Conservation (phyloP, 345 rosid genomes). For the Nephelium lappaceum region DNA sequence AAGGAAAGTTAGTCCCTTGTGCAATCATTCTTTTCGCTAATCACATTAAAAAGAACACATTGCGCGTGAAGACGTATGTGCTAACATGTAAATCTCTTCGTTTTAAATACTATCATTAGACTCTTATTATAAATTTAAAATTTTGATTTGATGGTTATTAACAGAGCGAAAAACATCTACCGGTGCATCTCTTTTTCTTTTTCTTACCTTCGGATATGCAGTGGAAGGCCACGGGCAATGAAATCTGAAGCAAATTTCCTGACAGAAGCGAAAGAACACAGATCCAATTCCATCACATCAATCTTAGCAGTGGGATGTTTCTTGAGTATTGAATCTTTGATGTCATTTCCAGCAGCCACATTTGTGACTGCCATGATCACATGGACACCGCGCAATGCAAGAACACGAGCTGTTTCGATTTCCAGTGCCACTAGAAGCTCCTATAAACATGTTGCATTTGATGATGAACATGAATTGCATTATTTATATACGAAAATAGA, state of each 20-base stretch:
- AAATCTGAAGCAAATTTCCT: conserved; percentile 62
- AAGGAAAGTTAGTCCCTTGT: not conserved
- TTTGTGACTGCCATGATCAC: conserved; percentile 76
- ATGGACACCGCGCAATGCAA: conserved; percentile 74
- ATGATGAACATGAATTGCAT: too few species aligned
- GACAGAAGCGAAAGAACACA: conserved; percentile 69
- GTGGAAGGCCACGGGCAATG: conserved; percentile 55
- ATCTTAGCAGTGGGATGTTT: conserved; percentile 59
- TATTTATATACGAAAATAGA: too few species aligned
- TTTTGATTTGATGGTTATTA: not conserved
- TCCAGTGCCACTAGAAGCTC: conserved; percentile 84
- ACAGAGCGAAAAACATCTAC: too few species aligned
- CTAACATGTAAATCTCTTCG: not conserved
- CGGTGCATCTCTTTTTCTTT: not conserved
- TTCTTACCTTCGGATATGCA: conserved; percentile 63
- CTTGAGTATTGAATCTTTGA: conserved; percentile 57
- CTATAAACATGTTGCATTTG: conserved; percentile 26
- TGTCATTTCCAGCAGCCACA: conserved; percentile 53
- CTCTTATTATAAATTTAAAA: not conserved
- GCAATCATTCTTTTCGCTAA: too few species aligned
- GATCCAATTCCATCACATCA: conserved; percentile 79
- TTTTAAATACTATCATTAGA: not conserved
- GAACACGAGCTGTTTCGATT: conserved; percentile 73
- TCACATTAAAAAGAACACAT: too few species aligned
- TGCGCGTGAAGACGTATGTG: too few species aligned